phyloP scores from a whole-genome alignment of 225 moss, liverwort and hornwort species.

The Marchantia polymorpha region DNA sequence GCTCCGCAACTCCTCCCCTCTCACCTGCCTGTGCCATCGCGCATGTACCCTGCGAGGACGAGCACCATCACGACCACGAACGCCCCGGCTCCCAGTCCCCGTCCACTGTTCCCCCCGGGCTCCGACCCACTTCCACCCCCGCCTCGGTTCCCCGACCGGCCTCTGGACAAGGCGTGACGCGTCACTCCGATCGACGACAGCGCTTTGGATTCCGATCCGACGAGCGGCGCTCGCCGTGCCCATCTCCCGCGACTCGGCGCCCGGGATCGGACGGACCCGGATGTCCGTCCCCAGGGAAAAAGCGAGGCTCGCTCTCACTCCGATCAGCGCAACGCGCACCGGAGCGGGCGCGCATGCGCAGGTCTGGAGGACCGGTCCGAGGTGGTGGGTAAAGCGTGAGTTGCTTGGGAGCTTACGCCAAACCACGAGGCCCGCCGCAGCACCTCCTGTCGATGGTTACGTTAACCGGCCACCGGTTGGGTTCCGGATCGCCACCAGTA shows the following conservation, averaged over 20 bases:
- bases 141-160: neutral
- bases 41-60: neutral
- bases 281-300: neutral
- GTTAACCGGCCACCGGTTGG: neutral
- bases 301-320: neutral
- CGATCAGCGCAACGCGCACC: neutral
- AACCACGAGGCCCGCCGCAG: neutral
- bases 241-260: neutral
- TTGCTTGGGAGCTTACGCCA: neutral
- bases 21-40: slow-evolving; percentile 6
- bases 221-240: neutral
- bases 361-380: neutral
- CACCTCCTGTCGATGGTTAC: neutral
- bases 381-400: neutral
- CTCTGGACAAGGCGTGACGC: neutral
- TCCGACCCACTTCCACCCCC: neutral
- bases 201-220: neutral
- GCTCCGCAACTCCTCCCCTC: slow-evolving; percentile 9
- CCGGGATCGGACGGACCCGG: neutral
- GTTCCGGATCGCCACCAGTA: neutral
- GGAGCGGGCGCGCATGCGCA: neutral
- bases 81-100: neutral
- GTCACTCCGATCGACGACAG: neutral
- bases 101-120: neutral
- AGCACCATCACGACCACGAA: neutral